phyloP scores from a whole-genome alignment of 2,329 filamentous ascomycete species.

The Aspergillus ochraceus region DNA sequence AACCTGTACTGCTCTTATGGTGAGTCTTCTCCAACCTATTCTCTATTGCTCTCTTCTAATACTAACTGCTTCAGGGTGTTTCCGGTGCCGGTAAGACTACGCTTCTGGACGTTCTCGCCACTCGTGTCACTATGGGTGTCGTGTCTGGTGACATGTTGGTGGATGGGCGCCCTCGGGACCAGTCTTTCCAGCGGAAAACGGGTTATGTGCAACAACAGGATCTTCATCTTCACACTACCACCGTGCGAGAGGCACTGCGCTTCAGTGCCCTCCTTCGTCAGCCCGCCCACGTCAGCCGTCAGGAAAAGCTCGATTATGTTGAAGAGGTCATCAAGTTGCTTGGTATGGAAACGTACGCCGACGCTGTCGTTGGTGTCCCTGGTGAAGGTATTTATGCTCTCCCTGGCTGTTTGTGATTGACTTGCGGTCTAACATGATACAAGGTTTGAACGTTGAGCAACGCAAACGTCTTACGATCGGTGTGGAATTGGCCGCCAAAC shows the following conservation, averaged over 20 bases:
- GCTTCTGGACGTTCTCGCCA: slow-evolving; percentile 80
- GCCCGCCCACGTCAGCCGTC: slow-evolving; percentile 67
- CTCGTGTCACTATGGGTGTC: slow-evolving; percentile 83
- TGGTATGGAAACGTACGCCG: slow-evolving; percentile 86
- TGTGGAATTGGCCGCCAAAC: slow-evolving; percentile 93
- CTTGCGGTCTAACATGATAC: slow-evolving; percentile 6
- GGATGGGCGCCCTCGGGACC: slow-evolving; percentile 70
- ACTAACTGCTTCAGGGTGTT: slow-evolving; percentile 56
- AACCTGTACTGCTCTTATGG: slow-evolving; percentile 86
- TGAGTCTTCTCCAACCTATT: slow-evolving; percentile 10
- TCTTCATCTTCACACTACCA: slow-evolving; percentile 79
- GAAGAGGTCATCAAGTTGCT: slow-evolving; percentile 87
- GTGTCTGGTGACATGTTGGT: slow-evolving; percentile 86
- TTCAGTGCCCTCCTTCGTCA: slow-evolving; percentile 87
- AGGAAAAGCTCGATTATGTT: slow-evolving; percentile 83
- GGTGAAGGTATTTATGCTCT: slow-evolving; percentile 64
- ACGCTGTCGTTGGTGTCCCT: slow-evolving; percentile 85
- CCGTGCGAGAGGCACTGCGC: slow-evolving; percentile 81
- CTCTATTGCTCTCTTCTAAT: slow-evolving; percentile 20
- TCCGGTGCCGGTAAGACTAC: slow-evolving; percentile 95
- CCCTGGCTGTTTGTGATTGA: background rate
- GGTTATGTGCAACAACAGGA: slow-evolving; percentile 94
- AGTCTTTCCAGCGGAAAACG: slow-evolving; percentile 86
- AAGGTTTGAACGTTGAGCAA: slow-evolving; percentile 61
- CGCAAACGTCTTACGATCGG: slow-evolving; percentile 83